Evolutionary conservation across 1,139 yeast genomes (phyloP), one percentile per base, ranked within the genome.

Genomic region (Magnusiomyces fungicola): DNA sequence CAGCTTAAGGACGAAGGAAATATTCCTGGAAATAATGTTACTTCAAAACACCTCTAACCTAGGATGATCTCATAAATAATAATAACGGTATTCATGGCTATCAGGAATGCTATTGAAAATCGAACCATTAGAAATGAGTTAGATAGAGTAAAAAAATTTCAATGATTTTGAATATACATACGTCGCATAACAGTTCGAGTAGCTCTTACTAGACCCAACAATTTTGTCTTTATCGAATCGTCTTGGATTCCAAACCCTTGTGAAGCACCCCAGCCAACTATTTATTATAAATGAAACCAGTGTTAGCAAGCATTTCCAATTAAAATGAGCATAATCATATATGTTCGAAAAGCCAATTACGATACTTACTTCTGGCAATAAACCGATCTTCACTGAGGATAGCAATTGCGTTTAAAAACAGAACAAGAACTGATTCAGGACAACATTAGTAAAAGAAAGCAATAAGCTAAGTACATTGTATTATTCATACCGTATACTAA

Each of bases 351-450:
- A n/a, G n/a, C n/a, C n/a, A n/a, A n/a, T n/a, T n/a, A n/a, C n/a
- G n/a, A 24, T 48, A 69, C 80, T 61, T 69, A 76, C 82, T 80
- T 64, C 95, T 70, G 56, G 83, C 81, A 50, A 87, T 71, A 62
- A 87, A 87, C 53, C 96, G 71, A 63, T 87, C 95, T 61, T 87
- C 95, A 59, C 85, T 83, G 45, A 87, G 72, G 41, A 87, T 83
- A 0, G 95, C 95, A 27, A 86, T 76, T 0, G 92, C 80, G 64
- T 87, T 87, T 49, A 85, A 76, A 52, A 83, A 68, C 52, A 87
- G 72, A 36, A 86, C 72, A 48, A 80, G 83, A 63, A 60, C 65
- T 53, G 40, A n/a, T n/a, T n/a, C n/a, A n/a, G n/a, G n/a, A n/a
- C n/a, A n/a, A 30, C 43, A 25, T 16, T 24, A 19, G n/a, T 18